A percentile compares a stretch with the other conserved stretches of the same genome.
Evolutionary conservation across 441 rosid species (phyloP).

Genomic region (Syzygium syzygioides): DNA sequence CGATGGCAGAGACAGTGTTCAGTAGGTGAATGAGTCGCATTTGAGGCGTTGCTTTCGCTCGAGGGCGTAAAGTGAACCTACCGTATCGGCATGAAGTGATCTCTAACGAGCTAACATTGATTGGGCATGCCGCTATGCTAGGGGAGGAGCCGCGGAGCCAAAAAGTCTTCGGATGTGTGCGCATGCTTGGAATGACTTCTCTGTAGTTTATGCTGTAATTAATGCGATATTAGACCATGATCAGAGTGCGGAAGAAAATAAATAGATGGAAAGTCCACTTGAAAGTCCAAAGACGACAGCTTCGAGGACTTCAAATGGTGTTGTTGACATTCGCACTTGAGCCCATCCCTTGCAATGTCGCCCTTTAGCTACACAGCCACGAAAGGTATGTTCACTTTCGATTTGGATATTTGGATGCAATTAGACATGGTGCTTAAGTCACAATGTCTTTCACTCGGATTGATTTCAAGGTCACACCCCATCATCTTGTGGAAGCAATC

Average conservation of each 20-base stretch:
- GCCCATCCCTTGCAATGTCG: not conserved
- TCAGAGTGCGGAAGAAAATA: not conserved
- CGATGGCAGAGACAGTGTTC: accelerated
- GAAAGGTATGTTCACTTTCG: not conserved
- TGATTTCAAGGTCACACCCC: not conserved
- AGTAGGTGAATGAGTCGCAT: accelerated
- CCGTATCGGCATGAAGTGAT: accelerated
- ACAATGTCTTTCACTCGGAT: not conserved
- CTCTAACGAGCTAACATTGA: not conserved
- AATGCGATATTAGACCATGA: not conserved
- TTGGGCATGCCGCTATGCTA: not conserved
- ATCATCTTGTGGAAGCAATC: not conserved
- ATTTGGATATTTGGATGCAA: not conserved
- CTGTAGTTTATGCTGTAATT: not conserved
- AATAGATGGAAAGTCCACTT: not conserved
- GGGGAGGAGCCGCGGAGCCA: not conserved
- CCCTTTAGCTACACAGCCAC: too few species aligned
- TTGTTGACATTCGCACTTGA: not conserved
- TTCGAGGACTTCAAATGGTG: not conserved
- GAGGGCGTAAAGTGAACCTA: not conserved
- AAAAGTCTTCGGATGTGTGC: not conserved
- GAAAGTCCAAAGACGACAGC: not conserved
- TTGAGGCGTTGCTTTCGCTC: accelerated
- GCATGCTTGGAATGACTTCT: not conserved
- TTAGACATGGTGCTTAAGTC: accelerated